Evolutionary conservation across 2,329 filamentous ascomycete species (phyloP).

Genomic region (Leptographium lundbergii): DNA sequence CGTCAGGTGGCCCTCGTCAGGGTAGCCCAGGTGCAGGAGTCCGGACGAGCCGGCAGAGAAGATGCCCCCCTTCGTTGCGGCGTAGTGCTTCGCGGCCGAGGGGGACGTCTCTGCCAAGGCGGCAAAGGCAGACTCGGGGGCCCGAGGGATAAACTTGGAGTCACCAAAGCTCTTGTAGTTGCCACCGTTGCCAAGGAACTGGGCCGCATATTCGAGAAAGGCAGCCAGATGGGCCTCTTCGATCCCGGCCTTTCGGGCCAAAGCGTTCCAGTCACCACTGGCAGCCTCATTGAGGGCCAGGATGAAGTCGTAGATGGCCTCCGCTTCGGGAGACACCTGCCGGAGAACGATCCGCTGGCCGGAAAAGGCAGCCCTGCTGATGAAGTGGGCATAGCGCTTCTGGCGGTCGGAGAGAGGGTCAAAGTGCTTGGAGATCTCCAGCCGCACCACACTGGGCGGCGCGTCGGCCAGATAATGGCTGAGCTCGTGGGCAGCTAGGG

Average conservation of each 20-base stretch:
- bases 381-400: slow-evolving; percentile 84
- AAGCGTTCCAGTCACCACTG: slow-evolving; percentile 56
- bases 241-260: slow-evolving; percentile 52
- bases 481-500: slow-evolving; percentile 48
- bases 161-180: slow-evolving; percentile 87
- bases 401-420: slow-evolving; percentile 61
- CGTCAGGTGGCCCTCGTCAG: slow-evolving; percentile 63
- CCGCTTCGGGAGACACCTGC: slow-evolving; percentile 71
- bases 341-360: slow-evolving; percentile 68
- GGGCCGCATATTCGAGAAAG: slow-evolving; percentile 66
- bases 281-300: slow-evolving; percentile 54
- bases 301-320: slow-evolving; percentile 72
- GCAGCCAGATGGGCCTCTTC: slow-evolving; percentile 49
- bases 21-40: slow-evolving; percentile 64
- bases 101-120: slow-evolving; percentile 49
- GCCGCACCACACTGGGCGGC: slow-evolving; percentile 74
- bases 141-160: slow-evolving; percentile 68
- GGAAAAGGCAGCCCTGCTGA: slow-evolving; percentile 67
- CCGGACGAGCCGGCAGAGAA: slow-evolving; percentile 53
- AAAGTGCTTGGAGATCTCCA: slow-evolving; percentile 90
- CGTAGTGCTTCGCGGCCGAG: slow-evolving; percentile 51
- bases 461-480: slow-evolving; percentile 81
- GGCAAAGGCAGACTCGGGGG: slow-evolving; percentile 49
- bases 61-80: slow-evolving; percentile 57
- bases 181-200: slow-evolving; percentile 68